phyloP scores from a whole-genome alignment of 2,329 filamentous ascomycete species.

The Aspergillus tubingensis region DNA sequence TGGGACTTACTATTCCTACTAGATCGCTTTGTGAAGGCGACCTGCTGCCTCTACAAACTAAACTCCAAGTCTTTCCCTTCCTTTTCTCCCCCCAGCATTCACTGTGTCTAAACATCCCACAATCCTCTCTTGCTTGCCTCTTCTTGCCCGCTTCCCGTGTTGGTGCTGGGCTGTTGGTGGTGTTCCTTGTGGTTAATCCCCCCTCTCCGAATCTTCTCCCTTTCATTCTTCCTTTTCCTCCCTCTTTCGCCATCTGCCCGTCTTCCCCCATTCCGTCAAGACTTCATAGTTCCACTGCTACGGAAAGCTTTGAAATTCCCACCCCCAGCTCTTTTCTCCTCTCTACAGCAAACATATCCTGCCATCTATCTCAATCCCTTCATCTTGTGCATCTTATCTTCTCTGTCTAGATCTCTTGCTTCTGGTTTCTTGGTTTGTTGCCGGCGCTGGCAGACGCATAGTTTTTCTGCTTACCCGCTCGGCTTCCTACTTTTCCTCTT shows the following conservation, averaged over 20 bases:
- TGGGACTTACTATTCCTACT: not conserved
- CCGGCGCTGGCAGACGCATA: slow-evolving; percentile 15
- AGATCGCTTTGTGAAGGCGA: slow-evolving; percentile 6
- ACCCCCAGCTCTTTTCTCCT: slow-evolving; percentile 13
- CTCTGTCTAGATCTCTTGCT: not conserved
- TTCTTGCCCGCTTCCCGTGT: not conserved
- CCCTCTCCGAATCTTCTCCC: slow-evolving; percentile 10
- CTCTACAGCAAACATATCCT: not conserved
- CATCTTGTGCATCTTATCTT: not conserved
- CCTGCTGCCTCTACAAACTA: slow-evolving; percentile 17
- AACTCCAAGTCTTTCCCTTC: slow-evolving; percentile 15
- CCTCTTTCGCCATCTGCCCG: slow-evolving; percentile 14
- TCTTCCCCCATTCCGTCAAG: slow-evolving; percentile 11
- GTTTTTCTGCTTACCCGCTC: slow-evolving; percentile 24
- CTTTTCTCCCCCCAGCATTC: slow-evolving; percentile 5
- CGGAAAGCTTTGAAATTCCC: slow-evolving; percentile 15
- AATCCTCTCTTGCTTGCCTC: not conserved
- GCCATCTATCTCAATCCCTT: slow-evolving; percentile 10
- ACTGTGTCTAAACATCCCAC: slow-evolving; percentile 6
- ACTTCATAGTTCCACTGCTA: slow-evolving; percentile 19
- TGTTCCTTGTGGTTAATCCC: slow-evolving; percentile 5
- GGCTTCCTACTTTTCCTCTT: slow-evolving; percentile 23
- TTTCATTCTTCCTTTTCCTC: slow-evolving; percentile 13
- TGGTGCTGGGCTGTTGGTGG: slow-evolving; percentile 2
- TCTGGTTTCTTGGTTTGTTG: slow-evolving; percentile 7